Base-by-base conservation (phyloP, 139 green algal genomes). In the Limnomonas spitsbergensis region DNA sequence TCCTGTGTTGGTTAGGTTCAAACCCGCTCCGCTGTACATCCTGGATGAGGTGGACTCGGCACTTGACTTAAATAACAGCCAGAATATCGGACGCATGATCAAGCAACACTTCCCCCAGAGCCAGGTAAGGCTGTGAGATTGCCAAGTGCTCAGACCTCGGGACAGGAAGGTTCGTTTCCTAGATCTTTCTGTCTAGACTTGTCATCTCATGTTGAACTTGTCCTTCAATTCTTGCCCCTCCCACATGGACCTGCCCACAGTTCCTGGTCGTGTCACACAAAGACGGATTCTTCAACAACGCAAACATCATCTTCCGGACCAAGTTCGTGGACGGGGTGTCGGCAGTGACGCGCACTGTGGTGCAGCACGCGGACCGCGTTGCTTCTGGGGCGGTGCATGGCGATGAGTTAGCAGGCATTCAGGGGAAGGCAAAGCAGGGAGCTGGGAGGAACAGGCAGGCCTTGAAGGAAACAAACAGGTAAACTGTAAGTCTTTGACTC, bases 231-330 rank as follows among this genome's bases (percentile, higher is more conserved):
- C 14, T 9, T 47, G 14, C 54, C 9, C 1, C 34, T 4, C 32
- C 35, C 37, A 4, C 53, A 40, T 72, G 47, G 1, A n/a, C n/a
- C n/a, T n/a, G n/a, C 75, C 68, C 39, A 38, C 89, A 94, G 83
- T 94, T 94, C 81, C 81, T 94, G 37, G 86, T 94, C 40, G 90
- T 94, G 14, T 83, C 77, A 1, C 70, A 67, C 40, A 77, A 77
- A 27, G 96, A 99, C 83, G 96, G 96, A 66, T 98, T 99, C 94
- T 99, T 99, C 90, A 96, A 92, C 90, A 99, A 99, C 85, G 96
- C 96, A 68, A 98, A 98, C 84, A 94, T 99, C 68, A 90, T 99
- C 68, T 99, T 98, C 89, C 87, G 95, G 29, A 99, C 96, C 71
- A 97, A 98, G 83, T 98, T 99, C 80, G 91, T 98, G 31, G 94